A percentile compares a stretch with the other conserved stretches of the same genome.
These are phyloP conservation scores for Escovopsis sp. DNA, from an alignment of 2,329 filamentous ascomycete genomes.

Conservation along the genomic window DNA sequence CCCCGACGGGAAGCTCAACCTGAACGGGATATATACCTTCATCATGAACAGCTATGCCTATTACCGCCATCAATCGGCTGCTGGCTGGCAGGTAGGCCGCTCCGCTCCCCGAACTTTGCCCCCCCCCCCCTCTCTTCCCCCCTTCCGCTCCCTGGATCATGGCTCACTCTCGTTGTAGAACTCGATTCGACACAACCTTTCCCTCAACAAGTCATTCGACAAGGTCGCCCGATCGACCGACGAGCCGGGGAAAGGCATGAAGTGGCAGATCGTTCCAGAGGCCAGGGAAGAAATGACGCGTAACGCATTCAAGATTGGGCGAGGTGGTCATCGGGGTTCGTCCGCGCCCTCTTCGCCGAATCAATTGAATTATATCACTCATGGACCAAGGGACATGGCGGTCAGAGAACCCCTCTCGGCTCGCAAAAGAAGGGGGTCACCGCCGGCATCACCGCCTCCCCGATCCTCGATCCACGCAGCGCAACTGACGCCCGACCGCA, in stretches of 20 bases:
- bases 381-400: slow-evolving; percentile 41
- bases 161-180: slow-evolving; percentile 39
- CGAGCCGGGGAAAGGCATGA: slow-evolving; percentile 97
- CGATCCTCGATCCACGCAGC: slow-evolving; percentile 33
- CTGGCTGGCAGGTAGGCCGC: slow-evolving; percentile 73
- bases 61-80: slow-evolving; percentile 62
- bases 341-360: slow-evolving; percentile 56
- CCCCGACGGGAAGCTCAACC: slow-evolving; percentile 72
- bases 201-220: slow-evolving; percentile 84
- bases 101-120: not conserved
- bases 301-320: slow-evolving; percentile 47
- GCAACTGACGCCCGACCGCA: slow-evolving; percentile 45
- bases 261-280: slow-evolving; percentile 86
- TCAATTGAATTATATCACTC: slow-evolving; percentile 45
- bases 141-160: not conserved
- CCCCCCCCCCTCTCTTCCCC: no score
- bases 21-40: slow-evolving; percentile 86
- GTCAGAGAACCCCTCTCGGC: slow-evolving; percentile 34
- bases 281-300: slow-evolving; percentile 77
- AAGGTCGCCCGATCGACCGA: slow-evolving; percentile 87
- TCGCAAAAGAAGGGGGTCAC: slow-evolving; percentile 42
- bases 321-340: slow-evolving; percentile 50
- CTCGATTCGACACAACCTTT: slow-evolving; percentile 92
- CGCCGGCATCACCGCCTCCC: slow-evolving; percentile 40
- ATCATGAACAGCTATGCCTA: slow-evolving; percentile 88